Evolutionary conservation across 345 rosid genomes (phyloP).

Genomic region (Ceriops decandra): DNA sequence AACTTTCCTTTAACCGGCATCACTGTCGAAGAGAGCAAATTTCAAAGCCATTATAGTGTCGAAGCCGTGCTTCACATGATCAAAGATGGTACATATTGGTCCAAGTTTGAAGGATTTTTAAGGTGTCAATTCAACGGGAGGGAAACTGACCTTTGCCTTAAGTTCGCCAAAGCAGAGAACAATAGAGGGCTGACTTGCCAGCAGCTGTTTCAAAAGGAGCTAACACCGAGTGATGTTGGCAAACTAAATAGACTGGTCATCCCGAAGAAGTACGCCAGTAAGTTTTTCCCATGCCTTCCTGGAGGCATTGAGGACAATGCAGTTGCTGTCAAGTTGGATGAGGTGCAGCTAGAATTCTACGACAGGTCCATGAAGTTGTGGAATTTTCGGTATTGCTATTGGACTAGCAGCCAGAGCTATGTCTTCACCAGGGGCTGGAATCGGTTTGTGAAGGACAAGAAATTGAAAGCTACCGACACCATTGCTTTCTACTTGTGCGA

Average conservation of each 20-base stretch:
- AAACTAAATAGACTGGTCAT: conserved; percentile 82
- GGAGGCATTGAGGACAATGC: conserved; percentile 17
- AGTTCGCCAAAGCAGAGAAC: conserved; percentile 14
- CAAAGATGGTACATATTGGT: conserved; percentile 58
- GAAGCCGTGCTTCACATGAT: conserved; percentile 52
- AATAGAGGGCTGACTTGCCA: conserved; percentile 28
- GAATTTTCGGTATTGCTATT: conserved; percentile 84
- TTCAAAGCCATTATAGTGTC: conserved; percentile 36
- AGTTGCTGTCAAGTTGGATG: conserved; percentile 14
- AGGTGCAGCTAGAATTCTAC: conserved; percentile 45
- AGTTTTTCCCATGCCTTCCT: conserved; percentile 44
- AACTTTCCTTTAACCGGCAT: conserved; percentile 38
- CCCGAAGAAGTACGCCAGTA: conserved; percentile 64
- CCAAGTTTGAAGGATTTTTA: conserved; percentile 43
- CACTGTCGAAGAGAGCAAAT: conserved; percentile 37
- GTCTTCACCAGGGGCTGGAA: conserved; percentile 92
- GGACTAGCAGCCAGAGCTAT: conserved; percentile 86
- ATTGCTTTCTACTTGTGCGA: conserved; percentile 48
- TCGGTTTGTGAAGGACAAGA: conserved; percentile 60
- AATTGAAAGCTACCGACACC: conserved; percentile 49
- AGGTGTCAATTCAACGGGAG: conserved; percentile 18
- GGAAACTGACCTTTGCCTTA: conserved; percentile 14
- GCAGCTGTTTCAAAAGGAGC: conserved; percentile 60
- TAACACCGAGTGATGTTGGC: conserved; percentile 89
- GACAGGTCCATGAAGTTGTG: conserved; percentile 66